Evolutionary conservation across 208 protist species (phyloP).

Genomic region (Leishmania aethiopica): DNA sequence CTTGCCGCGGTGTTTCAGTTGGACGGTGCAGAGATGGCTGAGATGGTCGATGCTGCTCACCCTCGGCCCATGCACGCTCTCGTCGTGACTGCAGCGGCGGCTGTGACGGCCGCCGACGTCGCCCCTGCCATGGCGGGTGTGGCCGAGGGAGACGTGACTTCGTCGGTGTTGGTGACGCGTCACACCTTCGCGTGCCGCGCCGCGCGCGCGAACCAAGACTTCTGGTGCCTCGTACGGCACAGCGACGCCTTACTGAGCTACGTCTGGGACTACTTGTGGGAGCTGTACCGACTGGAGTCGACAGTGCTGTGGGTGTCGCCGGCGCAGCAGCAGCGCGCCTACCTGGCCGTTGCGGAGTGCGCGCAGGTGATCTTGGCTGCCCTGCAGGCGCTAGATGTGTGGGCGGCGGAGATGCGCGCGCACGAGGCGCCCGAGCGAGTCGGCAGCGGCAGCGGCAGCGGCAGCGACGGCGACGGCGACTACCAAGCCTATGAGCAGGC

Average conservation of each 20-base stretch:
- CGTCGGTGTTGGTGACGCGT: conserved; percentile 1
- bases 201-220: neutral
- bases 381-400: conserved; percentile 20
- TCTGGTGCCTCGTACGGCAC: conserved; percentile 17
- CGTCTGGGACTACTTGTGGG: conserved; percentile 11
- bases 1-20: neutral
- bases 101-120: neutral
- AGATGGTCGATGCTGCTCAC: neutral
- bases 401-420: conserved; percentile 5
- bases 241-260: conserved; percentile 14
- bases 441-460: neutral
- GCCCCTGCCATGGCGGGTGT: neutral
- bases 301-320: conserved; percentile 29
- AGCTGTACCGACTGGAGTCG: conserved; percentile 8
- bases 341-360: conserved; percentile 24
- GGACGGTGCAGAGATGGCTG: neutral
- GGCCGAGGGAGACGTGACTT: neutral
- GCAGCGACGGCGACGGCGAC: neutral
- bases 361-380: conserved; percentile 24
- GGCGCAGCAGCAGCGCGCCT: conserved; percentile 14
- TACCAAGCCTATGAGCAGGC: neutral
- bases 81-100: neutral
- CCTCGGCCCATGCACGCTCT: too few relatives aligned
- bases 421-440: neutral
- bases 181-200: neutral